Percentiles rank a stretch among this genome's conserved stretches.
These are phyloP conservation scores for Micromonas commoda DNA, from an alignment of 139 green algal species.

Conservation along the genomic window DNA sequence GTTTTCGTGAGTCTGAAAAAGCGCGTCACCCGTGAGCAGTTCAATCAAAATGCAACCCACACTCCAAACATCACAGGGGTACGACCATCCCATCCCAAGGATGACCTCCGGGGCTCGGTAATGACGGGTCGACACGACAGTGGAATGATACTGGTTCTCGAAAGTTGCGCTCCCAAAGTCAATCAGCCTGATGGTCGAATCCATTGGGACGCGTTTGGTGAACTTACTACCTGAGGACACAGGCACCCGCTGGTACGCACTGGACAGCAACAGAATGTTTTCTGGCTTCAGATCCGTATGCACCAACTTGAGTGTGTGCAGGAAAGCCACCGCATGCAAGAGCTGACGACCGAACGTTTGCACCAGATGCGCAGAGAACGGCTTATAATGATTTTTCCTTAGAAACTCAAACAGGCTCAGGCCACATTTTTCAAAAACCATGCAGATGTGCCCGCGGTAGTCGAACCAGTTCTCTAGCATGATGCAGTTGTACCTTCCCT, in stretches of 20 bases:
- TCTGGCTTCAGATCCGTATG: conserved; percentile 99
- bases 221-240: conserved; percentile 18
- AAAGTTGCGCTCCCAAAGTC: conserved; percentile 97
- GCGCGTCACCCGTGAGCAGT: conserved; percentile 75
- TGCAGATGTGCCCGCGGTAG: conserved; percentile 94
- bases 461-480: conserved; percentile 84
- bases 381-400: conserved; percentile 80
- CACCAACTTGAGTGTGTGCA: conserved; percentile 84
- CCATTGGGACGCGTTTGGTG: conserved; percentile 51
- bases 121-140: conserved; percentile 81
- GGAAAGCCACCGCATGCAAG: conserved; percentile 57
- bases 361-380: conserved; percentile 79
- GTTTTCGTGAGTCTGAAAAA: conserved; percentile 98
- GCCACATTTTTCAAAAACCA: conserved; percentile 96
- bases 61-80: conserved; percentile 89
- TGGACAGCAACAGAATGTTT: conserved; percentile 84
- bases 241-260: neutral
- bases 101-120: conserved; percentile 96
- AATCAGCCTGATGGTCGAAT: conserved; percentile 74
- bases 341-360: conserved; percentile 51
- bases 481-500: conserved; percentile 12
- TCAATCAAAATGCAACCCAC: conserved; percentile 95
- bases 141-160: conserved; percentile 81
- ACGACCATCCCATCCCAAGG: conserved; percentile 59
- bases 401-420: conserved; percentile 93